These are phyloP conservation scores for Andalucia godoyi DNA, from an alignment of 78 protist genomes.

Conservation along the genomic window DNA sequence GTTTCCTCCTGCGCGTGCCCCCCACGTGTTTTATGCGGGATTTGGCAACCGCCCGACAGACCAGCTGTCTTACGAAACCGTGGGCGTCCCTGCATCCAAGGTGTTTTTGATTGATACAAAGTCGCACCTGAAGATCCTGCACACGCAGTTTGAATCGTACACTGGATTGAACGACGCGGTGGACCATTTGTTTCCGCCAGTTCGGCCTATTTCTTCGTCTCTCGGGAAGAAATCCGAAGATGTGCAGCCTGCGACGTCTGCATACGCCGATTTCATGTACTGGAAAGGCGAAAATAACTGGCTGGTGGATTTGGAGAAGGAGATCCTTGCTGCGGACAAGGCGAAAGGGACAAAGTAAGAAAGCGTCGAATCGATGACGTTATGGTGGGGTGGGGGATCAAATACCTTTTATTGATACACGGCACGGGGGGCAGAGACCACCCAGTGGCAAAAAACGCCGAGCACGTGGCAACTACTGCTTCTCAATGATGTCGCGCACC, in stretches of 20 bases:
- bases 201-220: constrained; percentile 4
- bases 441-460: too few relatives aligned
- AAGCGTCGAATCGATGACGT: too few relatives aligned
- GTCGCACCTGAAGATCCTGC: background rate
- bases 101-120: constrained; percentile 34
- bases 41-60: constrained; percentile 87
- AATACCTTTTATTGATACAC: too few relatives aligned
- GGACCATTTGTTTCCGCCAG: constrained; percentile 58
- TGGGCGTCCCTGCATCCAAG: constrained; percentile 14
- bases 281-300: background rate
- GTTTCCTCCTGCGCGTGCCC: constrained; percentile 38
- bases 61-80: constrained; percentile 20
- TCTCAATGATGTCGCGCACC: too few relatives aligned
- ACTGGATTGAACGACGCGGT: constrained; percentile 38
- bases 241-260: too few relatives aligned
- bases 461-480: too few relatives aligned
- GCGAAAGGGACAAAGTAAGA: too few relatives aligned
- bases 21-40: constrained; percentile 85
- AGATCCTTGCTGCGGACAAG: constrained; percentile 13
- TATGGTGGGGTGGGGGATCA: too few relatives aligned
- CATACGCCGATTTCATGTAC: background rate
- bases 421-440: too few relatives aligned
- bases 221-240: too few relatives aligned
- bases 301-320: background rate
- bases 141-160: constrained; percentile 8